Percentiles rank a stretch among this genome's conserved stretches.
Evolutionary conservation across 805 yeast genomes (phyloP).

Genomic region (Yamadazyma sp.): DNA sequence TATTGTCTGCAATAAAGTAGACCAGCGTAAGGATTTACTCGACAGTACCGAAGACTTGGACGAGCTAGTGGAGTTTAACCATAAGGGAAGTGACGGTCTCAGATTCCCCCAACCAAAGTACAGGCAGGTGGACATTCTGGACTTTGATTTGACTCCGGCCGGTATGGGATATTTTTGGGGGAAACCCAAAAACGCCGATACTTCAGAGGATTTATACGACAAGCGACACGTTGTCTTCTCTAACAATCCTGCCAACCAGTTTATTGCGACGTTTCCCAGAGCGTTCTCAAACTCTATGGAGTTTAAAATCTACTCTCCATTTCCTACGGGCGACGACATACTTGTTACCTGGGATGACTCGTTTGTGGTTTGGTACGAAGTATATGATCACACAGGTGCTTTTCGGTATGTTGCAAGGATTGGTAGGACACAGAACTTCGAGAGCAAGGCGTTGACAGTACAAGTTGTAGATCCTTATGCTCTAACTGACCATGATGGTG

Average conservation of each 20-base stretch:
- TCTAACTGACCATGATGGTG: conserved; percentile 33
- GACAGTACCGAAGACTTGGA: conserved; percentile 7
- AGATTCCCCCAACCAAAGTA: conserved; percentile 25
- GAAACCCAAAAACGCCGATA: conserved; percentile 6
- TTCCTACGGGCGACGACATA: conserved; percentile 5
- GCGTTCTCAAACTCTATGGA: conserved; percentile 24
- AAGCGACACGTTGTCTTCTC: conserved; percentile 12
- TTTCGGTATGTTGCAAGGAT: conserved; percentile 27
- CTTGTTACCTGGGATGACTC: conserved; percentile 28
- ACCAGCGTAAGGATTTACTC: conserved; percentile 5
- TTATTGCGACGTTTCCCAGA: conserved; percentile 18
- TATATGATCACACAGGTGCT: conserved; percentile 34
- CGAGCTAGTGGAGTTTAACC: conserved; percentile 5
- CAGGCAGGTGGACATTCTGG: conserved; percentile 27
- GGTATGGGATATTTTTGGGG: conserved; percentile 36
- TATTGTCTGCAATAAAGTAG: conserved; percentile 26
- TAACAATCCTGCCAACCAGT: conserved; percentile 6
- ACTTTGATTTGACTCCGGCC: conserved; percentile 25
- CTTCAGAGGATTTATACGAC: conserved; percentile 10
- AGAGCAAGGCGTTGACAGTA: conserved; percentile 14
- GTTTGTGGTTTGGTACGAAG: conserved; percentile 37
- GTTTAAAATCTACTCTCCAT: conserved; percentile 26
- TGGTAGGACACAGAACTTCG: conserved; percentile 21
- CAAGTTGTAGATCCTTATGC: conserved; percentile 30
- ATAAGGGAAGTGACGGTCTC: not conserved